Evolutionary conservation across 805 yeast species (phyloP), one percentile per base, ranked within the genome.

Genomic region (Brettanomyces bruxellensis): DNA sequence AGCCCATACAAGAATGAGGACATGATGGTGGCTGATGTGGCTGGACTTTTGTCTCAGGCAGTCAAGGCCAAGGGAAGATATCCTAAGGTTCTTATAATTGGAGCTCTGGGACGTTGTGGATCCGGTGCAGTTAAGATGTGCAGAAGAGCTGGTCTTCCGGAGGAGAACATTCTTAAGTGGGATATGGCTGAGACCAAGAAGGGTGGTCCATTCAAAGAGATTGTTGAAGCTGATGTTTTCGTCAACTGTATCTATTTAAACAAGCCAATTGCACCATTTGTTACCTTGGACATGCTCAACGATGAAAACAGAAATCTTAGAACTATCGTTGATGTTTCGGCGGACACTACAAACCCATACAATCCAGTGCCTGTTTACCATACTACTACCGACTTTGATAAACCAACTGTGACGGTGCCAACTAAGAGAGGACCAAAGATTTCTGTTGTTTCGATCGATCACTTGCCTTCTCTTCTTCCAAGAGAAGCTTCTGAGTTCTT

Each of bases 41-140:
- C 79, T 63, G 63, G 64, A 49, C 78, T 75, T 49, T 71, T 83
- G 53, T 70, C 69, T 22, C 66, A 62, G 25, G 95, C 91, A 24
- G 64, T 68, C 47, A 71, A 70, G 30, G 73, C 75, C 55, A 80
- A 81, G 44, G 84, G 82, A 30, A 75, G 70, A 56, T 73, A 70
- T 57, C 99, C 98, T 54, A 83, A 73, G 34, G 87, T 84, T 34
- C 73, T 93, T 54, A 83, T 93, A 48, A 93, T 93, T 62, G 99
- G 99, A 62, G 99, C 99, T 25, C 75, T 90, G 49, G 99, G 99
- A 53, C 85, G 99, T 73, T 93, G 98, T 71, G 99, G 99, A 46
- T 81, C 95, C 11, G 99, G 99, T 64, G 98, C 99, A 34, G 72
- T 88, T 56, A 95, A 86, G 54, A 73, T 90, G 47, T 78, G 87